phyloP scores from a whole-genome alignment of 352 stramenopile genomes.

The Globisporangium sylvaticum region DNA sequence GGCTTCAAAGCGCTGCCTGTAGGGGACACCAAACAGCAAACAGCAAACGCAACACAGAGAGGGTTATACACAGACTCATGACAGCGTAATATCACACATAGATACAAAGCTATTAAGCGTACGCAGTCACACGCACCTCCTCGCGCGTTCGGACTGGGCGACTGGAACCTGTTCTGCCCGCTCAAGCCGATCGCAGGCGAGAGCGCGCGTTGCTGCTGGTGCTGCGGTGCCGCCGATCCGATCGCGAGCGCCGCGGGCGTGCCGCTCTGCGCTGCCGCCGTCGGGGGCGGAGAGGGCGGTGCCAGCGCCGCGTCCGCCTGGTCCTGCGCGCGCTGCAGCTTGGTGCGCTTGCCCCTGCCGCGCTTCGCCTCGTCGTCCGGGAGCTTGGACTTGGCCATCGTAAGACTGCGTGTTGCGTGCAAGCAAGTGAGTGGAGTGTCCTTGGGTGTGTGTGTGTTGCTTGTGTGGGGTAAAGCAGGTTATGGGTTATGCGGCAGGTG shows the following conservation, averaged over 20 bases:
- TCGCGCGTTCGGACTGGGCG: constrained; percentile 39
- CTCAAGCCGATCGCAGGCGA: constrained; percentile 11
- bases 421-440: no score
- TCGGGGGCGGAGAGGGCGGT: constrained; percentile 11
- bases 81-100: neutral
- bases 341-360: constrained; percentile 53
- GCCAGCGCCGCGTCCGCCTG: constrained; percentile 18
- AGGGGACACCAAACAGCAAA: neutral
- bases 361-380: constrained; percentile 65
- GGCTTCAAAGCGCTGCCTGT: constrained; percentile 38
- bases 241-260: constrained; percentile 9
- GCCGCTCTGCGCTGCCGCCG: constrained; percentile 10
- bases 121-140: constrained; percentile 20
- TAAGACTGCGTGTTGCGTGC: neutral
- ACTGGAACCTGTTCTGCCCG: constrained; percentile 39
- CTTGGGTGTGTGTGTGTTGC: neutral
- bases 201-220: constrained; percentile 6
- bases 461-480: neutral
- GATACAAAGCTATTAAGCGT: neutral
- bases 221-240: constrained; percentile 1
- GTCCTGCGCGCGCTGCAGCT: constrained; percentile 43
- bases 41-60: neutral
- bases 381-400: constrained; percentile 60
- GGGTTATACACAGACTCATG: neutral
- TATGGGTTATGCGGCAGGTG: neutral